Percentiles rank a stretch among this genome's conserved stretches.
These are phyloP conservation scores for Pulveroboletus sp. DNA, from an alignment of 768 basidiomycete genomes.

Conservation along the genomic window DNA sequence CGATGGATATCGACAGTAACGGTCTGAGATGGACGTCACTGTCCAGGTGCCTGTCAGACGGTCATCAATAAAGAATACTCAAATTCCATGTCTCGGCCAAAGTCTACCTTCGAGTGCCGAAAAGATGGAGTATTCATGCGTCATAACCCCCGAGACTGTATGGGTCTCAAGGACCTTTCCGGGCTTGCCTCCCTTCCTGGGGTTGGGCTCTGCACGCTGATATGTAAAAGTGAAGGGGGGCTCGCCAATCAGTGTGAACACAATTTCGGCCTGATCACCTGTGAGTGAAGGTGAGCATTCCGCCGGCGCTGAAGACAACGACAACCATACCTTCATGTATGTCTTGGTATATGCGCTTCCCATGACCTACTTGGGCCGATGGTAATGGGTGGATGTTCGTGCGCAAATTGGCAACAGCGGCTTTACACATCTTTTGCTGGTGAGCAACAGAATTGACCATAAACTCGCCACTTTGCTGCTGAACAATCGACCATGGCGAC, in stretches of 20 bases:
- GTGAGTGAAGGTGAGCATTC: conserved; percentile 2
- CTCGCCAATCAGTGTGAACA: conserved; percentile 84
- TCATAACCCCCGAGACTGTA: conserved; percentile 75
- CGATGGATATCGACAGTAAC: conserved; percentile 83
- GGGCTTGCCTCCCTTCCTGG: conserved; percentile 62
- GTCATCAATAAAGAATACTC: conserved; percentile 1
- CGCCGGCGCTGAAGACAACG: neutral
- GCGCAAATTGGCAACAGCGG: conserved; percentile 67
- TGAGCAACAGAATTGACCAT: conserved; percentile 85
- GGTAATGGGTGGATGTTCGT: conserved; percentile 80
- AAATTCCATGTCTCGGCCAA: neutral
- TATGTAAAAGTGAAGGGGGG: conserved; percentile 97
- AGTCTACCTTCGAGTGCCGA: conserved; percentile 81
- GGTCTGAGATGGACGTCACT: conserved; percentile 86
- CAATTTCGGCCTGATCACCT: conserved; percentile 93
- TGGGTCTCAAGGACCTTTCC: conserved; percentile 88
- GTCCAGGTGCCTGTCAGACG: conserved; percentile 73
- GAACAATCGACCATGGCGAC: conserved; percentile 81
- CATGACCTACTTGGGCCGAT: conserved; percentile 83
- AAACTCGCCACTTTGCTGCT: conserved; percentile 80
- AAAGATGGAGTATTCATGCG: conserved; percentile 81
- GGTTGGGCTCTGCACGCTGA: conserved; percentile 70
- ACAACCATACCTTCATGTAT: conserved; percentile 72
- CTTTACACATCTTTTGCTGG: conserved; percentile 89
- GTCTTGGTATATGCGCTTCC: conserved; percentile 74